Base-by-base conservation (phyloP, 2,329 filamentous ascomycete genomes). In the Exophiala dermatitidis region DNA sequence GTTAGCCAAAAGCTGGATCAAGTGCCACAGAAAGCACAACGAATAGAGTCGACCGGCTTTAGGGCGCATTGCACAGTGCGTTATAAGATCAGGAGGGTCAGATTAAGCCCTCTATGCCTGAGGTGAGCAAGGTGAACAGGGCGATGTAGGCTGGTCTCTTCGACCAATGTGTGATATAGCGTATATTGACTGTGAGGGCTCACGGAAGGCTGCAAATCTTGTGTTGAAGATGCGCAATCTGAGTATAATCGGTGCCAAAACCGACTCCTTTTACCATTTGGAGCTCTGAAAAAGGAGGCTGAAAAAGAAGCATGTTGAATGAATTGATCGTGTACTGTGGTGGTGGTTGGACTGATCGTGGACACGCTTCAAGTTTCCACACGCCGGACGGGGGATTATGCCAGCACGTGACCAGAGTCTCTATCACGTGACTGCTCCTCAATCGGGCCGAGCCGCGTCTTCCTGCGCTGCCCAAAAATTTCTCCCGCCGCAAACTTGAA, bases 1-100 rank as follows among this genome's bases (percentile, higher is more conserved):
- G 56, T 62, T 60, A 3, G 59, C 60, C 26, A 42, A 50, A 33
- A 61, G 45, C 33, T 58, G 41, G 31, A 57, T 50, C 30, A 51
- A 33, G 45, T 54, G 55, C 56, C 33, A 48, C 9, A 29, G 36
- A 32, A 47, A 48, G 50, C 57, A 54, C 51, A 28, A 49, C 12
- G 32, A 41, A 40, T 46, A 19, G 41, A 34, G 3, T n/a, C 45
- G 40, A 34, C 29, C 28, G 41, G 12, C 30, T 49, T 53, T 48
- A 45, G 40, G 43, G 50, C 36, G 47, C 57, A 59, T 59, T 59
- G 47, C 53, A 55, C 50, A 29, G 32, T 38, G 10, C 38, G n/a
- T 28, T 26, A 36, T 36, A 31, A 45, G 19, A 19, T 19, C 19
- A 19, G 19, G 19, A 19, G 19, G 19, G 19, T 19, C 19, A 19